A percentile compares a stretch with the other conserved stretches of the same genome.
phyloP scores from a whole-genome alignment of 768 basidiomycete species.

The Boletus insuetus region DNA sequence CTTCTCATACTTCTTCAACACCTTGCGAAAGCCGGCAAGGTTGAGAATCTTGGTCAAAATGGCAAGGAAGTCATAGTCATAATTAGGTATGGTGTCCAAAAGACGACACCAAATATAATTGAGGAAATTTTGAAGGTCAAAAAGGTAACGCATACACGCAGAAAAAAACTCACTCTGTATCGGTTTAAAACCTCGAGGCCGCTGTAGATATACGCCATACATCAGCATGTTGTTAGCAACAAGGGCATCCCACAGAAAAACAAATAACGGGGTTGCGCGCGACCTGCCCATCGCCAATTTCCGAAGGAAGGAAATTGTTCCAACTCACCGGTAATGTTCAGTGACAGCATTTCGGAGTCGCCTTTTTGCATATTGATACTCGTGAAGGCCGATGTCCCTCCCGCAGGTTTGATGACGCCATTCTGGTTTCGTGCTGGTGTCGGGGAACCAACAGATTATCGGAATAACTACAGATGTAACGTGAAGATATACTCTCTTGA shows the following conservation, averaged over 20 bases:
- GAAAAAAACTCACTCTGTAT: slow-evolving; percentile 58
- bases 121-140: not conserved
- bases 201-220: slow-evolving; percentile 34
- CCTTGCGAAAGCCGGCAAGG: slow-evolving; percentile 85
- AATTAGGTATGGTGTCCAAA: not conserved
- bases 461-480: slow-evolving; percentile 1
- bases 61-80: not conserved
- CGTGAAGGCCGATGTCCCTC: slow-evolving; percentile 52
- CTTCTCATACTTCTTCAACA: slow-evolving; percentile 84
- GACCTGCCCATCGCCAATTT: not conserved
- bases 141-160: not conserved
- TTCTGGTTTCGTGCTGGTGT: not conserved
- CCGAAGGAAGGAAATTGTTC: not conserved
- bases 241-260: not conserved
- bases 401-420: not conserved
- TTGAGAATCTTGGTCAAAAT: slow-evolving; percentile 65
- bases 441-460: not conserved
- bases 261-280: not conserved
- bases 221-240: slow-evolving; percentile 7
- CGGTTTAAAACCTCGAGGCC: slow-evolving; percentile 82
- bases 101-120: not conserved
- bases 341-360: slow-evolving; percentile 78
- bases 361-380: slow-evolving; percentile 80
- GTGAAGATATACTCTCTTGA: slow-evolving; percentile 1
- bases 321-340: slow-evolving; percentile 73